phyloP scores from a whole-genome alignment of 305 asterid species.

The Solanum hybrid region DNA sequence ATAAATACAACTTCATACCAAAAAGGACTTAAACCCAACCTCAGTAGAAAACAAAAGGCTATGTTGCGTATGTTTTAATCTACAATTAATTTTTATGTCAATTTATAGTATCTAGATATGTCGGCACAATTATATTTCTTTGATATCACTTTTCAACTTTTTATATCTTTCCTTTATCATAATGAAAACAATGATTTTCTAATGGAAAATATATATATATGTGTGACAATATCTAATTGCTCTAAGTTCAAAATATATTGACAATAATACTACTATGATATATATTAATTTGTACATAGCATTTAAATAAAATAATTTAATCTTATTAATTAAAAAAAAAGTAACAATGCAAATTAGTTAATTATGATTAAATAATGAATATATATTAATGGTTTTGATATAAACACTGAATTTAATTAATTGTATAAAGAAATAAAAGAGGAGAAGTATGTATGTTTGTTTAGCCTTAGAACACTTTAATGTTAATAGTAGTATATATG shows the following conservation, averaged over 20 bases:
- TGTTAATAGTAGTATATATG: not conserved
- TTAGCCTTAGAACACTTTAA: not conserved
- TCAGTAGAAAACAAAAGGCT: not conserved
- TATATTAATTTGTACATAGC: not conserved
- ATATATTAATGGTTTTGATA: not conserved
- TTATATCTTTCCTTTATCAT: not conserved
- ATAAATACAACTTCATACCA: too few species aligned
- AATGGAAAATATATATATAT: not conserved
- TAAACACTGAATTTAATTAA: not conserved
- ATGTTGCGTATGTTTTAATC: not conserved
- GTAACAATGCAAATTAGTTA: not conserved
- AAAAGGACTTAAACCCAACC: accelerated
- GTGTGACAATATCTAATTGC: not conserved
- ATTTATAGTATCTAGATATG: not conserved
- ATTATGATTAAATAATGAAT: not conserved
- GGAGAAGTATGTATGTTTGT: not conserved
- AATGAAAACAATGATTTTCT: not conserved
- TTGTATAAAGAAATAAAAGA: not conserved
- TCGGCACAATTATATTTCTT: not conserved
- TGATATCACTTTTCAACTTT: not conserved
- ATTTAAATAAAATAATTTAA: not conserved
- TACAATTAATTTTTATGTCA: not conserved
- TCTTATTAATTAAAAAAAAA: not conserved
- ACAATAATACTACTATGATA: not conserved
- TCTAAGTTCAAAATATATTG: not conserved